These are phyloP conservation scores for Quercus tomentella DNA, from an alignment of 331 rosid genomes.

Conservation along the genomic window DNA sequence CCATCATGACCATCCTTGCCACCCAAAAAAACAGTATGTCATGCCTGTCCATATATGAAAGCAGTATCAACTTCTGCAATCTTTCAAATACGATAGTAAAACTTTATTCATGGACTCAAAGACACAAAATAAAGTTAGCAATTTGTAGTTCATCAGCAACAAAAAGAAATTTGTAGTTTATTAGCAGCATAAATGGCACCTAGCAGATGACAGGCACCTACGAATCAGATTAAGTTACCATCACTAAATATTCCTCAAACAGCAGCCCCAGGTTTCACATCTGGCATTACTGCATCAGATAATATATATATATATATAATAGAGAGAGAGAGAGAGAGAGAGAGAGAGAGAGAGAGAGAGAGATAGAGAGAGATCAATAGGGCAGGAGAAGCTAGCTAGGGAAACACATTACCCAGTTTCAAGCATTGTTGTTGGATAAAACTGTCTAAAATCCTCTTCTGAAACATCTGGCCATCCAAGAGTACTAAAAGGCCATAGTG, in stretches of 20 bases:
- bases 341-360: not conserved
- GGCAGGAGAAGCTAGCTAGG: conserved; percentile 14
- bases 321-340: not conserved
- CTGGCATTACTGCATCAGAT: not conserved
- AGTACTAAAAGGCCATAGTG: conserved; percentile 97
- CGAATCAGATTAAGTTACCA: not conserved
- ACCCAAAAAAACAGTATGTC: conserved; percentile 98
- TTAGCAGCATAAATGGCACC: not conserved
- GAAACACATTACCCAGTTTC: conserved; percentile 81
- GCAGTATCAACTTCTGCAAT: conserved; percentile 6
- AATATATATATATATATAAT: not conserved
- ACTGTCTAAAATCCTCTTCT: conserved; percentile 73
- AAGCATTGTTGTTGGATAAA: conserved; percentile 94
- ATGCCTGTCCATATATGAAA: conserved; percentile 59
- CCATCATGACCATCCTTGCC: conserved; percentile 99
- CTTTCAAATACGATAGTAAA: not conserved
- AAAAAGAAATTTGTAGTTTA: not conserved
- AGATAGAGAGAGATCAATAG: not conserved
- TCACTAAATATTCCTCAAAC: not conserved
- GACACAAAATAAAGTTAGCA: not conserved
- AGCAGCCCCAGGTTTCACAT: not conserved
- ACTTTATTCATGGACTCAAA: not conserved
- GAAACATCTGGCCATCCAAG: conserved; percentile 95
- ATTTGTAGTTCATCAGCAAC: not conserved
- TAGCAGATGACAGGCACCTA: not conserved